A percentile compares a stretch with the other conserved stretches of the same genome.
Evolutionary conservation across 1,139 yeast species (phyloP).

Genomic region (Nakaseomyces nivariensis): DNA sequence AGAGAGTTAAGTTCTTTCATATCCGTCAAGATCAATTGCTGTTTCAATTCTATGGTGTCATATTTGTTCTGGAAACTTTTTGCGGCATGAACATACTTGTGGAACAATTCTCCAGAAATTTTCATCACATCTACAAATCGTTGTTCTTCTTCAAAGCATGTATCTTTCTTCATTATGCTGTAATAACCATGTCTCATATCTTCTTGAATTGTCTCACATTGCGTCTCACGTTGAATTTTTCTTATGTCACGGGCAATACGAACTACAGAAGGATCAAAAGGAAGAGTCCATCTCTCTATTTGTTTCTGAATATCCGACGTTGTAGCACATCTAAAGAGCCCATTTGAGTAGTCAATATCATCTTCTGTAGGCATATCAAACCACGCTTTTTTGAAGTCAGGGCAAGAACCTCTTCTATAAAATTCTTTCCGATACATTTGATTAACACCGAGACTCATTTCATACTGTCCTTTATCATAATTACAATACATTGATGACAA

Average conservation of each 20-base stretch:
- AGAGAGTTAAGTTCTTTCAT: constrained; percentile 56
- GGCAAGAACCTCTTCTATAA: constrained; percentile 19
- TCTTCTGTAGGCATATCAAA: background rate
- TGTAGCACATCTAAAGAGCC: constrained; percentile 30
- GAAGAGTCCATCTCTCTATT: constrained; percentile 28
- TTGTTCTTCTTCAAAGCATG: constrained; percentile 6
- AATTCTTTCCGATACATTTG: constrained; percentile 18
- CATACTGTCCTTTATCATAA: constrained; percentile 18
- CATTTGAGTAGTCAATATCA: background rate
- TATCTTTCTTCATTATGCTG: constrained; percentile 6
- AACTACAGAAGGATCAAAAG: constrained; percentile 28
- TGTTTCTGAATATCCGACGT: constrained; percentile 38
- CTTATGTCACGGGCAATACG: constrained; percentile 25
- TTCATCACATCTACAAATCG: constrained; percentile 10
- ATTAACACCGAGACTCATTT: constrained; percentile 13
- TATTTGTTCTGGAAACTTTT: constrained; percentile 31
- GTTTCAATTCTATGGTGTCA: constrained; percentile 27
- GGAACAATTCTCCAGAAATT: constrained; percentile 12
- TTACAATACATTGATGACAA: constrained; percentile 25
- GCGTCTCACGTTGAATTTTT: constrained; percentile 6
- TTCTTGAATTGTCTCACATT: constrained; percentile 7
- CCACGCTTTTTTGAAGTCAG: constrained; percentile 10
- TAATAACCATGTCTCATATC: constrained; percentile 9
- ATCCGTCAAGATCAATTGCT: constrained; percentile 37
- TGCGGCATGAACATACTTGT: constrained; percentile 30